Percentiles rank a stretch among this genome's conserved stretches.
phyloP scores from a whole-genome alignment of 2,329 filamentous ascomycete genomes.

The Penicillium occitanis region DNA sequence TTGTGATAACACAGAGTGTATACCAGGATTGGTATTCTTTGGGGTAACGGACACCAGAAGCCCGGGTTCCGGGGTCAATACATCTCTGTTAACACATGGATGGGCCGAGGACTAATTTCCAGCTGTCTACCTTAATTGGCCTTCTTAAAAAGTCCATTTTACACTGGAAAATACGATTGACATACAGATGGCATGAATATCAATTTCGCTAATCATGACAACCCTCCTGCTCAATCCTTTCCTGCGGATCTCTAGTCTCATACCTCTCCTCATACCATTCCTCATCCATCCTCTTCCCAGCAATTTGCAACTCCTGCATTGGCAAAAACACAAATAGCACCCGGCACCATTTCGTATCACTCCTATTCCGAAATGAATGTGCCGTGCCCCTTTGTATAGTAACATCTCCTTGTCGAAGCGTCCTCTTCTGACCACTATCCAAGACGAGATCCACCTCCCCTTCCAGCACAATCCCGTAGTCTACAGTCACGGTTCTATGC shows the following conservation, averaged over 20 bases:
- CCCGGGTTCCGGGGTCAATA: neutral
- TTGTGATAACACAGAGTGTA: neutral
- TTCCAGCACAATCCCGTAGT: slow-evolving; percentile 41
- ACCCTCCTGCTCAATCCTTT: slow-evolving; percentile 32
- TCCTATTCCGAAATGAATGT: slow-evolving; percentile 34
- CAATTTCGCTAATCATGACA: slow-evolving; percentile 7
- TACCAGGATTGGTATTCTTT: neutral
- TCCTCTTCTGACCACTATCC: slow-evolving; percentile 36
- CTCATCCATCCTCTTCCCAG: slow-evolving; percentile 56
- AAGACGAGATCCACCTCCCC: slow-evolving; percentile 39
- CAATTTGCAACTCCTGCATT: slow-evolving; percentile 35
- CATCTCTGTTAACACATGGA: neutral
- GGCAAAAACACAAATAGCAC: slow-evolving; percentile 36
- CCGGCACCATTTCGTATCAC: slow-evolving; percentile 30
- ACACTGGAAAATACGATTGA: neutral
- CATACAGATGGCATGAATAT: neutral
- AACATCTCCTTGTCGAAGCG: slow-evolving; percentile 38
- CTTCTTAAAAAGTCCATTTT: neutral
- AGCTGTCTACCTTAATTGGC: neutral
- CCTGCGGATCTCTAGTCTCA: slow-evolving; percentile 22
- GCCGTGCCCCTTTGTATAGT: slow-evolving; percentile 35
- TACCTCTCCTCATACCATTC: slow-evolving; percentile 33
- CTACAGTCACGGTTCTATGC: slow-evolving; percentile 40
- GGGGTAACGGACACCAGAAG: neutral
- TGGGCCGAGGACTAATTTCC: neutral